phyloP scores from a whole-genome alignment of 768 basidiomycete species.

The Lyophyllum atratum region DNA sequence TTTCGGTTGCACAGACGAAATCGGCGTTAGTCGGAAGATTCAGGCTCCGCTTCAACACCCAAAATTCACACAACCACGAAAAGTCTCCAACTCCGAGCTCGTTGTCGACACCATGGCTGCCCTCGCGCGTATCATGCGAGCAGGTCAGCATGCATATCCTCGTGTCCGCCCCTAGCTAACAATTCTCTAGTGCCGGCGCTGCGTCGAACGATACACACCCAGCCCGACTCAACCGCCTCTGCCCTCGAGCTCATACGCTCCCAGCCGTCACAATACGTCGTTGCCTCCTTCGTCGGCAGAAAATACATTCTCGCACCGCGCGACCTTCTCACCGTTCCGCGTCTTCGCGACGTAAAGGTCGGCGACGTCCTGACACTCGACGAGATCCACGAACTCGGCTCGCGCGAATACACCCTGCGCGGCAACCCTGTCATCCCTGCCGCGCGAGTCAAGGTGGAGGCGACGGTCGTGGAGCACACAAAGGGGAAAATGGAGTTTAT shows the following conservation, averaged over 20 bases:
- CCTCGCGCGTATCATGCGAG: conserved; percentile 30
- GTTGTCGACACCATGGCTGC: conserved; percentile 24
- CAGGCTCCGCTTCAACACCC: conserved; percentile 37
- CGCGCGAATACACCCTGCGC: conserved; percentile 90
- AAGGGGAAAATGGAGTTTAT: conserved; percentile 91
- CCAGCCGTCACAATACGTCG: conserved; percentile 90
- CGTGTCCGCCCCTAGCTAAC: background rate
- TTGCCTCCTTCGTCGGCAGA: conserved; percentile 84
- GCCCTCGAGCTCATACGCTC: conserved; percentile 85
- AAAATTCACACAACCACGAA: conserved; percentile 23
- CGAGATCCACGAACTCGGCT: conserved; percentile 92
- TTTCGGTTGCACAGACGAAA: conserved; percentile 37
- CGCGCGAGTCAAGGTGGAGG: conserved; percentile 69
- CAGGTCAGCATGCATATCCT: conserved; percentile 25
- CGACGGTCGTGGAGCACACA: conserved; percentile 97
- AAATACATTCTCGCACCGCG: conserved; percentile 89
- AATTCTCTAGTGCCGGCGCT: conserved; percentile 11
- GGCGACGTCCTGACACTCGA: conserved; percentile 84
- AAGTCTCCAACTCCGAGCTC: background rate
- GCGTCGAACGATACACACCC: conserved; percentile 25
- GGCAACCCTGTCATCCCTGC: conserved; percentile 72
- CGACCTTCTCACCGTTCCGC: conserved; percentile 93
- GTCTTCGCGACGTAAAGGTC: conserved; percentile 80
- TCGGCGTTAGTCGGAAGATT: conserved; percentile 55
- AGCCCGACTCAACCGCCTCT: conserved; percentile 44